These are phyloP conservation scores for Lotmaria passim DNA, from an alignment of 208 protist genomes.

Conservation along the genomic window DNA sequence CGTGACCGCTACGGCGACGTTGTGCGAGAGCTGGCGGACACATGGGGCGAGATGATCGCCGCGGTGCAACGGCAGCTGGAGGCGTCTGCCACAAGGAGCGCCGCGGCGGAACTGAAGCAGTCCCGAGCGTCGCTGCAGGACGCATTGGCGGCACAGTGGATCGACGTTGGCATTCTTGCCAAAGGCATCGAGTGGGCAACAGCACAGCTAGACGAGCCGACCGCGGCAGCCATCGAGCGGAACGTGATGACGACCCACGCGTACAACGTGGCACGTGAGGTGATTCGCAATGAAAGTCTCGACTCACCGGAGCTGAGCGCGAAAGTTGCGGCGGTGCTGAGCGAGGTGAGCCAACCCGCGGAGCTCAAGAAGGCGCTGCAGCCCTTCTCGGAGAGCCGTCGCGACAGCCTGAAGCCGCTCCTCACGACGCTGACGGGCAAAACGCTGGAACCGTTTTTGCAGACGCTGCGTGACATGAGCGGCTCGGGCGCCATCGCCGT, in stretches of 20 bases:
- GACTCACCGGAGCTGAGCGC: slow-evolving; percentile 47
- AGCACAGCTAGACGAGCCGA: slow-evolving; percentile 50
- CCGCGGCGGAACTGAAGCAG: slow-evolving; percentile 51
- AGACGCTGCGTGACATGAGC: slow-evolving; percentile 55
- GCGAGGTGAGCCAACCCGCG: slow-evolving; percentile 33
- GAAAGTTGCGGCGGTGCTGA: slow-evolving; percentile 43
- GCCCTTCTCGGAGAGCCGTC: slow-evolving; percentile 47
- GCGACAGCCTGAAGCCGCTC: slow-evolving; percentile 42
- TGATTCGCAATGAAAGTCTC: slow-evolving; percentile 72
- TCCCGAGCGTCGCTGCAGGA: slow-evolving; percentile 45
- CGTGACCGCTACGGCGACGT: slow-evolving; percentile 40
- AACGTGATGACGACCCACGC: slow-evolving; percentile 49
- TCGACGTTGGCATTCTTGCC: slow-evolving; percentile 42
- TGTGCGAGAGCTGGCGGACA: slow-evolving; percentile 42
- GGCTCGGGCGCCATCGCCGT: slow-evolving; percentile 56
- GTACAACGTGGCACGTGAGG: slow-evolving; percentile 40
- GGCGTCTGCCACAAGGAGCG: slow-evolving; percentile 32
- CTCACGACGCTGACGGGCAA: slow-evolving; percentile 55
- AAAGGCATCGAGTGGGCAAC: slow-evolving; percentile 65
- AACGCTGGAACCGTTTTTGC: slow-evolving; percentile 43
- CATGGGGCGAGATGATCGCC: slow-evolving; percentile 42
- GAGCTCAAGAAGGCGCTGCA: slow-evolving; percentile 44
- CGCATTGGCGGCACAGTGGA: slow-evolving; percentile 47
- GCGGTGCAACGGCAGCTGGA: slow-evolving; percentile 41
- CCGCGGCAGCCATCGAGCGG: slow-evolving; percentile 37